Base-by-base conservation (phyloP, 306 rosid species). In the Gastrolobium villosum region DNA sequence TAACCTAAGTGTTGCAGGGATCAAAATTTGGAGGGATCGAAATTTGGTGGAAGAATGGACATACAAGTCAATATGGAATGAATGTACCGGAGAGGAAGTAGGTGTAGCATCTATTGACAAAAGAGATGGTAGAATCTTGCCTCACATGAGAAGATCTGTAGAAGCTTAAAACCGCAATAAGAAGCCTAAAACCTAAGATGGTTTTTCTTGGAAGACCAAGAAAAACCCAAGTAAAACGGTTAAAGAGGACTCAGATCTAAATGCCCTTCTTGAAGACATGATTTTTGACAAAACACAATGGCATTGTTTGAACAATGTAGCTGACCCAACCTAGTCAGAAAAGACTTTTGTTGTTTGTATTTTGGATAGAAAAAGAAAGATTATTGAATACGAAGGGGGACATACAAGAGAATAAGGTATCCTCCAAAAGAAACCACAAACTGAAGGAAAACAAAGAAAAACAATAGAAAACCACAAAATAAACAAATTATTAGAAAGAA, bases 381-480 rank as follows among this genome's bases (percentile, higher is more conserved):
- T 3, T 41, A 14, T 34, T 10, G 48, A 63, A 62, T 63, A 20
- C 20, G 61, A 46, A 40, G 41, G n/a, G 4, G 39, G 31, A 75
- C 37, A 49, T 7, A 39, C 35, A 63, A 49, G 52, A 35, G 40
- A 36, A 36, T 37, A 49, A 11, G 5, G 44, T n/a, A 50, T 35
- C 52, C 50, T 76, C 14, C n/a, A 46, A 45, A 74, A 74, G 60
- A 60, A 60, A 45, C 28, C 36, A 60, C 70, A 60, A 45, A 49
- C 36, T 2, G 53, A 20, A 26, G 36, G 13, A 32, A 14, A 13
- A 49, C 2, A 41, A 62, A 36, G 26, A 7, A 26, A 32, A 48
- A 11, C 48, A 61, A 46, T 31, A 46, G 50, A 75, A 73, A 75
- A 62, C 50, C 62, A 43, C n/a, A 63, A 62, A 20, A 31, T 9